These are phyloP conservation scores for Talaromyces sp. DNA, from an alignment of 2,329 filamentous ascomycete genomes.

Conservation along the genomic window DNA sequence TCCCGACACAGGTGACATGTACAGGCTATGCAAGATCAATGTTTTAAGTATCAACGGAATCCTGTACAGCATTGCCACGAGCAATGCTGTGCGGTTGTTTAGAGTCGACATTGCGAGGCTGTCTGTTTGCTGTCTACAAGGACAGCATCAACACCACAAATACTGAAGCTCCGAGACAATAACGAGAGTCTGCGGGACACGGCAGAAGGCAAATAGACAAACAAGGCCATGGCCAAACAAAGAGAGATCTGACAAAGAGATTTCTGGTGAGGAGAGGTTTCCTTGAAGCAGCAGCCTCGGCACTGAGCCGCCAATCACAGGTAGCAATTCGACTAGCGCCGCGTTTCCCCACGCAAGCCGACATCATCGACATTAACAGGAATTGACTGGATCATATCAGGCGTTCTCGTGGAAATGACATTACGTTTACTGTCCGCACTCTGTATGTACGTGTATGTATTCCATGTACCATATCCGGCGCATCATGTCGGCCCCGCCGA, in stretches of 20 bases:
- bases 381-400: background rate
- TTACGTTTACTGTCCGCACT: background rate
- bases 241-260: background rate
- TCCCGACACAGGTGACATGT: slow-evolving; percentile 62
- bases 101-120: slow-evolving; percentile 20
- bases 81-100: slow-evolving; percentile 19
- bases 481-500: background rate
- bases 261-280: background rate
- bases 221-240: background rate
- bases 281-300: background rate
- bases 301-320: background rate
- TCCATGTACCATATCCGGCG: background rate
- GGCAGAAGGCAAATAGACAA: background rate
- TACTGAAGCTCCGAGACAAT: background rate
- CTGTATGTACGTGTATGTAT: background rate
- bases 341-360: background rate
- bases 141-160: background rate
- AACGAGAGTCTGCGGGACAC: background rate
- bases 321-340: background rate
- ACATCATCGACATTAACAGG: background rate
- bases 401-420: background rate
- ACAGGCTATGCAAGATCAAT: slow-evolving; percentile 46
- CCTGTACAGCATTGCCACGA: slow-evolving; percentile 34
- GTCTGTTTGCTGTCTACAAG: background rate
- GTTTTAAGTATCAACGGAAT: slow-evolving; percentile 41